Percentiles rank a stretch among this genome's conserved stretches.
These are phyloP conservation scores for Penicillium brasilianum DNA, from an alignment of 2,329 filamentous ascomycete species.

Conservation along the genomic window DNA sequence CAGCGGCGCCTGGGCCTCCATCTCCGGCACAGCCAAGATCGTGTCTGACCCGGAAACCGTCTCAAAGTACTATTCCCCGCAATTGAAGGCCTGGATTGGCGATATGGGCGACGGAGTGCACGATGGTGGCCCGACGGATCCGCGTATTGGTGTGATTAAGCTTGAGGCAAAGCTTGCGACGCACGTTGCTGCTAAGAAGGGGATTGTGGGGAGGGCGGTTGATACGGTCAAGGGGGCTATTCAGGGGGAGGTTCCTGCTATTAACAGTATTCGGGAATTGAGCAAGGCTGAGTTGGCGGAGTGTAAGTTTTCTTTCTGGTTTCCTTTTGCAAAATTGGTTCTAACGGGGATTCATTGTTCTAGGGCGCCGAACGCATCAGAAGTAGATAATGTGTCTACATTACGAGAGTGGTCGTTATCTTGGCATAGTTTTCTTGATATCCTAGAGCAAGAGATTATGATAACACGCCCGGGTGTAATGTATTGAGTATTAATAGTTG, in stretches of 20 bases:
- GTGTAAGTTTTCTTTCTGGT: conserved; percentile 49
- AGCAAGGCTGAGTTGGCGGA: conserved; percentile 67
- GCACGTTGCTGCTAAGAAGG: conserved; percentile 70
- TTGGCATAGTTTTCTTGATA: background rate
- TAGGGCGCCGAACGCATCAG: conserved; percentile 40
- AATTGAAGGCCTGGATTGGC: conserved; percentile 82
- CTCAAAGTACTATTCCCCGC: conserved; percentile 74
- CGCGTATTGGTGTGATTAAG: conserved; percentile 79
- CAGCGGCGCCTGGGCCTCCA: conserved; percentile 84
- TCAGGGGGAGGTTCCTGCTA: conserved; percentile 70
- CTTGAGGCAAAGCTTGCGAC: conserved; percentile 74
- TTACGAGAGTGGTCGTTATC: background rate
- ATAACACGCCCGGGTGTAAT: background rate
- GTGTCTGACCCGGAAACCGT: conserved; percentile 71
- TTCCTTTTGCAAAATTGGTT: conserved; percentile 7
- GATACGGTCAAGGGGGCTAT: conserved; percentile 78
- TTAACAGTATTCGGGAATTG: conserved; percentile 79
- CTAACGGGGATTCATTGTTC: background rate
- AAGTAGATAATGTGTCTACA: conserved; percentile 16
- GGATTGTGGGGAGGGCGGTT: conserved; percentile 65
- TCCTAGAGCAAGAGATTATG: background rate
- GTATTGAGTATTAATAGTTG: background rate
- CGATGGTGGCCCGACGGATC: conserved; percentile 80
- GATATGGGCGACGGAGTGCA: conserved; percentile 83
- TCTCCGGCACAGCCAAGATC: conserved; percentile 74